Evolutionary conservation across 2,329 filamentous ascomycete species (phyloP).

Genomic region (Ilyonectria robusta): DNA sequence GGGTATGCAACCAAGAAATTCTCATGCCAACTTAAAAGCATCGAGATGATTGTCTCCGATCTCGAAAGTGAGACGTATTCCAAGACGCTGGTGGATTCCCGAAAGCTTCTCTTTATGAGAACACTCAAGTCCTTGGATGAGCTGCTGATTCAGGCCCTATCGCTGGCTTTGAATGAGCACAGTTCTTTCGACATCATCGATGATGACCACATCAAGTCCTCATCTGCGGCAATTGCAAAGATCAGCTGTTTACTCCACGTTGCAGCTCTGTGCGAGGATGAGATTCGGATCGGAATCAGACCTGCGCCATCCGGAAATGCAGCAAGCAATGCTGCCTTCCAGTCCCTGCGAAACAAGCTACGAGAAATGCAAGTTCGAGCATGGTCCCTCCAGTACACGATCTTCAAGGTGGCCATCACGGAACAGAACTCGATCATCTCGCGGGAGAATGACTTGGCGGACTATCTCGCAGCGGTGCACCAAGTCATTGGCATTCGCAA

Average conservation of each 20-base stretch:
- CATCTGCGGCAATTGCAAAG: constrained; percentile 79
- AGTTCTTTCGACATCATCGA: constrained; percentile 88
- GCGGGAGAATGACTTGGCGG: constrained; percentile 80
- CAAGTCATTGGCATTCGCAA: constrained; percentile 86
- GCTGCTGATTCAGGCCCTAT: constrained; percentile 79
- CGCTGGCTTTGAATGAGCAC: constrained; percentile 75
- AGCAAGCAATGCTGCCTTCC: constrained; percentile 68
- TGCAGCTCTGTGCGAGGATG: constrained; percentile 86
- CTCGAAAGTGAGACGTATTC: constrained; percentile 75
- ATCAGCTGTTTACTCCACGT: constrained; percentile 83
- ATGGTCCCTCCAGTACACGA: constrained; percentile 89
- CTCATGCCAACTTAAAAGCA: constrained; percentile 87
- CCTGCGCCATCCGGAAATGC: constrained; percentile 71
- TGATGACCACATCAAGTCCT: constrained; percentile 80
- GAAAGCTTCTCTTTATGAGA: constrained; percentile 80
- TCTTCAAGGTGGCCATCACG: constrained; percentile 84
- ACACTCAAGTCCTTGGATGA: constrained; percentile 86
- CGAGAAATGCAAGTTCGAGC: constrained; percentile 89
- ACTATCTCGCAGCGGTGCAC: constrained; percentile 86
- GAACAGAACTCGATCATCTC: constrained; percentile 74
- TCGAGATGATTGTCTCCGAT: constrained; percentile 83
- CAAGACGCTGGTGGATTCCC: constrained; percentile 71
- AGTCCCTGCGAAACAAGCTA: constrained; percentile 73
- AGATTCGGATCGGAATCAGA: constrained; percentile 82
- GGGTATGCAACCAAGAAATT: constrained; percentile 90